A percentile compares a stretch with the other conserved stretches of the same genome.
phyloP scores from a whole-genome alignment of 495 filamentous ascomycete species.

The Pyronema domesticum region DNA sequence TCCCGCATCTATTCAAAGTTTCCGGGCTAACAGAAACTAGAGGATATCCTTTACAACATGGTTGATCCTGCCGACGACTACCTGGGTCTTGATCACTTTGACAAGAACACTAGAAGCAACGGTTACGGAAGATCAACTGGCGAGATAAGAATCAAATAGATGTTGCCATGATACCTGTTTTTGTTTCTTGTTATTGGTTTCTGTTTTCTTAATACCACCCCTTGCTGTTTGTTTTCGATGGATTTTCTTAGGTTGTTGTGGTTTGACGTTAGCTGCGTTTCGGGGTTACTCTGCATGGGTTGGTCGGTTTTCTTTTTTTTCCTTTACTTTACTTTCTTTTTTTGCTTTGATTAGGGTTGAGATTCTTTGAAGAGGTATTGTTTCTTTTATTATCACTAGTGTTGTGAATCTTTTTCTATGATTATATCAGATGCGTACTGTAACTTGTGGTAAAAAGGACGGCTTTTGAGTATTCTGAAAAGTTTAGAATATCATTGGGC shows the following conservation, averaged over 20 bases:
- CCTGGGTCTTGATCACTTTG: constrained; percentile 79
- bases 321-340: too few relatives aligned
- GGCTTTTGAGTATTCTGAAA: too few relatives aligned
- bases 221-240: constrained; percentile 1
- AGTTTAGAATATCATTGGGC: neutral
- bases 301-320: too few relatives aligned
- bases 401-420: neutral
- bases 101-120: constrained; percentile 30
- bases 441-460: too few relatives aligned
- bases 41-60: constrained; percentile 66
- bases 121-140: constrained; percentile 16
- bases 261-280: neutral
- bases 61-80: constrained; percentile 51
- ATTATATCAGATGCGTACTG: neutral
- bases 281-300: neutral
- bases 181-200: neutral
- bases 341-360: too few relatives aligned
- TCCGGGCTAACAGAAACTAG: constrained; percentile 30
- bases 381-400: neutral
- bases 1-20: neutral
- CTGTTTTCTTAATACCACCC: neutral
- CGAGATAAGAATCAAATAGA: constrained; percentile 24
- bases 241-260: neutral
- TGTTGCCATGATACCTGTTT: neutral
- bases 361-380: too few relatives aligned